These are phyloP conservation scores for Gymnopilus junonius DNA, from an alignment of 768 basidiomycete species.

Conservation along the genomic window DNA sequence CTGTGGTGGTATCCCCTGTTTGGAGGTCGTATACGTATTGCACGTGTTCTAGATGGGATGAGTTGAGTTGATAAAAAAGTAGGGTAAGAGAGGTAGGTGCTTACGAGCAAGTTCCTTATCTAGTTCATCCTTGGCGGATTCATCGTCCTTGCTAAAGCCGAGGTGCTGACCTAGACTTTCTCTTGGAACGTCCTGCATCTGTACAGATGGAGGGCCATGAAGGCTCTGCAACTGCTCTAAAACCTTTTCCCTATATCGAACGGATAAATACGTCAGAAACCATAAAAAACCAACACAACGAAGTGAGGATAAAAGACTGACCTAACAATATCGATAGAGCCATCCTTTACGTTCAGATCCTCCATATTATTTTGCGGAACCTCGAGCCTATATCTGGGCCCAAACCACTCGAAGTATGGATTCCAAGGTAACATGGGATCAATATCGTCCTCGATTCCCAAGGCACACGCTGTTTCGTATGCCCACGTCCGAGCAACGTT, in stretches of 20 bases:
- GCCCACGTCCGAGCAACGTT: slow-evolving; percentile 96
- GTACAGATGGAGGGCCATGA: slow-evolving; percentile 79
- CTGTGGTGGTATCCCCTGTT: slow-evolving; percentile 42
- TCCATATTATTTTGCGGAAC: slow-evolving; percentile 95
- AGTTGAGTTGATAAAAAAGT: not conserved
- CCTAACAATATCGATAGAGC: slow-evolving; percentile 81
- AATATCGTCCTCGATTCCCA: slow-evolving; percentile 82
- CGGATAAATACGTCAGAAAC: not conserved
- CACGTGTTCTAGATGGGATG: slow-evolving; percentile 55
- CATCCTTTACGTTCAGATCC: slow-evolving; percentile 83
- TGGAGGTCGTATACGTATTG: slow-evolving; percentile 67
- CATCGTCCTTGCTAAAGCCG: slow-evolving; percentile 55
- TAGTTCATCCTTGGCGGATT: slow-evolving; percentile 58
- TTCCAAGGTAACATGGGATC: slow-evolving; percentile 84
- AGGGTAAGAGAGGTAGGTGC: slow-evolving; percentile 28
- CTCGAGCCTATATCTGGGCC: slow-evolving; percentile 91
- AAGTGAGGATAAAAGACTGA: slow-evolving; percentile 35
- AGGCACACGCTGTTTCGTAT: slow-evolving; percentile 94
- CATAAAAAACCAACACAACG: not conserved
- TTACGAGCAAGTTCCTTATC: slow-evolving; percentile 75
- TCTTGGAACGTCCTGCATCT: slow-evolving; percentile 81
- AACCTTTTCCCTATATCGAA: slow-evolving; percentile 35
- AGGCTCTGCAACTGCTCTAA: slow-evolving; percentile 48
- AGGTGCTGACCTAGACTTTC: slow-evolving; percentile 70
- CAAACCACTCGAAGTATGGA: slow-evolving; percentile 97